Percentiles rank a stretch among this genome's conserved stretches.
These are phyloP conservation scores for Juncus inflexus DNA, from an alignment of 176 grass and related monocot species.

Conservation along the genomic window DNA sequence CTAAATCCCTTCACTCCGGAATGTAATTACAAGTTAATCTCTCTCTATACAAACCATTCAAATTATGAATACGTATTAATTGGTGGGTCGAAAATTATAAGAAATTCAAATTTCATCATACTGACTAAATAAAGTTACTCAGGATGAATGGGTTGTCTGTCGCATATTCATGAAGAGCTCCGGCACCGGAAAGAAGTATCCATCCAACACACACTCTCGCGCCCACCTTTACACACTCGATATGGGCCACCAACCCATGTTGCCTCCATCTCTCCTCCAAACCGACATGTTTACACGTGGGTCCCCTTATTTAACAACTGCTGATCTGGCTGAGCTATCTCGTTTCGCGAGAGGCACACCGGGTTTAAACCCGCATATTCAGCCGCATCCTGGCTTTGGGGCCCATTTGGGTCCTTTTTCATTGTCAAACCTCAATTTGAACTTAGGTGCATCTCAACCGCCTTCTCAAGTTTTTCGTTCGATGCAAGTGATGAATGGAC, in stretches of 20 bases:
- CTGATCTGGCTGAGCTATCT: slow-evolving; percentile 54
- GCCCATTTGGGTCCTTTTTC: slow-evolving; percentile 33
- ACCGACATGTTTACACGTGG: slow-evolving; percentile 40
- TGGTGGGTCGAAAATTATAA: not conserved
- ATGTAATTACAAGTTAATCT: too few relatives aligned
- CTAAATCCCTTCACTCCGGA: too few relatives aligned
- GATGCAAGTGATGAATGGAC: slow-evolving; percentile 30
- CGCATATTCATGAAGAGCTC: slow-evolving; percentile 70
- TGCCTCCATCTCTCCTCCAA: slow-evolving; percentile 34
- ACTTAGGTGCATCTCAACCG: slow-evolving; percentile 32
- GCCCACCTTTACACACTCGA: slow-evolving; percentile 53
- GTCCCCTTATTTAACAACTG: slow-evolving; percentile 31
- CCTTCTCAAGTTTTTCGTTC: slow-evolving; percentile 13
- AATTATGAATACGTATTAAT: too few relatives aligned
- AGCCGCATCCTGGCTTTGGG: slow-evolving; percentile 48
- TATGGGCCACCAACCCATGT: slow-evolving; percentile 33
- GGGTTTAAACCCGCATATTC: slow-evolving; percentile 55
- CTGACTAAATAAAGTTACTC: not conserved
- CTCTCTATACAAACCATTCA: too few relatives aligned
- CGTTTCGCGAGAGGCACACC: slow-evolving; percentile 51
- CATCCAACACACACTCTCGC: slow-evolving; percentile 51
- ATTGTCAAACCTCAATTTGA: slow-evolving; percentile 55
- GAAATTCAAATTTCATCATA: not conserved
- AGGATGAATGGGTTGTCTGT: slow-evolving; percentile 87
- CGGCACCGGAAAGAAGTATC: slow-evolving; percentile 43